Percentiles rank a stretch among this genome's conserved stretches.
These are phyloP conservation scores for Rhynchospora breviuscula DNA, from an alignment of 176 grass and related monocot genomes.

Conservation along the genomic window DNA sequence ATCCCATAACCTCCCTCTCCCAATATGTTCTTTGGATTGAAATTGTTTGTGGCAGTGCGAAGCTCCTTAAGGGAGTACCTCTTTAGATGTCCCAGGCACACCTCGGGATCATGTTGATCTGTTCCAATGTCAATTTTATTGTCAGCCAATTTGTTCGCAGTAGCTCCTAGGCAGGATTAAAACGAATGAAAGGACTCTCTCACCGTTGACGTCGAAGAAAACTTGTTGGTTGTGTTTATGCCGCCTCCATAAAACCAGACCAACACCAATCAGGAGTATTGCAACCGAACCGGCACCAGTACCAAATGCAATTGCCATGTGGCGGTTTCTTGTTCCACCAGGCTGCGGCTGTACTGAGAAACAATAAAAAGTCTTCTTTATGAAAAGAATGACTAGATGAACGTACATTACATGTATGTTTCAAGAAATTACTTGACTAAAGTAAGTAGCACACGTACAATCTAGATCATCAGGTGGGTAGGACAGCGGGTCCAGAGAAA, in stretches of 20 bases:
- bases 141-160: background rate
- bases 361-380: constrained; percentile 27
- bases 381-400: background rate
- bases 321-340: constrained; percentile 40
- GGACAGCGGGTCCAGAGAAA: constrained; percentile 72
- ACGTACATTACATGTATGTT: background rate
- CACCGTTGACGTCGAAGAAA: constrained; percentile 75
- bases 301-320: constrained; percentile 34
- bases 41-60: constrained; percentile 57
- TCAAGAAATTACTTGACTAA: background rate
- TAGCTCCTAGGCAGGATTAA: background rate
- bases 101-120: constrained; percentile 37
- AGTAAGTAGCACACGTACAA: constrained; percentile 35
- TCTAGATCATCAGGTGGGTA: constrained; percentile 87
- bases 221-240: constrained; percentile 56
- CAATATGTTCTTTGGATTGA: constrained; percentile 60
- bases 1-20: constrained; percentile 78
- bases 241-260: constrained; percentile 23
- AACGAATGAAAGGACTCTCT: constrained; percentile 12
- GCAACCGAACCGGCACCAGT: constrained; percentile 3
- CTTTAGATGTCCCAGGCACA: constrained; percentile 60
- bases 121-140: constrained; percentile 24
- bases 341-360: constrained; percentile 58
- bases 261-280: constrained; percentile 11
- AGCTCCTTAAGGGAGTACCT: constrained; percentile 60